Base-by-base conservation (phyloP, 2,329 filamentous ascomycete genomes). In the Blastomyces gilchristii region DNA sequence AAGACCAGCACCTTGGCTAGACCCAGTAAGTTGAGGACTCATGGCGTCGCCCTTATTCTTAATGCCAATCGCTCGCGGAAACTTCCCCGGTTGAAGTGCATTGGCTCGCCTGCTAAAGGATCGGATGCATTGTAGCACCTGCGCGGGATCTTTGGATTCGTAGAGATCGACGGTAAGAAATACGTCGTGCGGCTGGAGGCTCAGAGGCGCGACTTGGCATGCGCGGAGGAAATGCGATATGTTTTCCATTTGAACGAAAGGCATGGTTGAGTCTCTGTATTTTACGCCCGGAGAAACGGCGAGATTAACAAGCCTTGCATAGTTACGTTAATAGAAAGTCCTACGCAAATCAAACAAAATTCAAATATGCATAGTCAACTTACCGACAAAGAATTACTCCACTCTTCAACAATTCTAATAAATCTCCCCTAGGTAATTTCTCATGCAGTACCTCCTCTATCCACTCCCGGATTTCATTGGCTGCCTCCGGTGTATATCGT, bases 241-340 rank as follows among this genome's bases (percentile, higher is more conserved):
- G 74, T 99, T 99, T 76, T 99, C 94, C 92, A 97, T 97, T 77
- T 99, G 94, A 50, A 97, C 93, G 74, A 99, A 99, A 0, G 94
- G 94, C 93, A 97, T 97, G 50, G 86, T 79, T 0, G 92, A 96
- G 72, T 88, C 82, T 78, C 97, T 97, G 83, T 89, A 97, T 75
- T 88, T 91, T 77, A 96, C 84, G 41, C 88, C 88, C 18, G 87
- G 84, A 34, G 90, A 89, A 47, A 88, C 76, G 41, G 85, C 89
- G 63, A 93, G 82, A 72, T 96, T 97, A 71, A 90, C 84, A 61
- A 97, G 86, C 72, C 91, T 94, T 18, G 16, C 25, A 67, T 71
- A 69, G 53, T 9, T 63, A 50, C 58, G 65, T 60, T 43, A 61
- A 63, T 74, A 61, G 75, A 69, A 67, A 67, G 59, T 57, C 64